phyloP scores from a whole-genome alignment of 1,139 yeast genomes.

The Suhomyces coccinellae region DNA sequence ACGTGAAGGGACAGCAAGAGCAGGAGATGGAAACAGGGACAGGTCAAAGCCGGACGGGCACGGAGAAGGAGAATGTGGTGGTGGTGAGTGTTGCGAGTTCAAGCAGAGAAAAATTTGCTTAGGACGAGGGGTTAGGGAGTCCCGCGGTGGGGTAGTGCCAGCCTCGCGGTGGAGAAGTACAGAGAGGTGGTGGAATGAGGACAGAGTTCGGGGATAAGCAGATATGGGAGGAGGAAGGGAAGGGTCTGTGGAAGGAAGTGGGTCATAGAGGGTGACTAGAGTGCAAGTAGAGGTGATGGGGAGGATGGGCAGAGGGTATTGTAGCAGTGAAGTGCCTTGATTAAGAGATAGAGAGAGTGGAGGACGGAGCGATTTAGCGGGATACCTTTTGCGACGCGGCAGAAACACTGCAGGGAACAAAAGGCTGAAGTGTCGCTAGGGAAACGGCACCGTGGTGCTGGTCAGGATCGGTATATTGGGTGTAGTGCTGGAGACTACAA shows the following conservation, averaged over 20 bases:
- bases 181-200: not conserved
- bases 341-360: not conserved
- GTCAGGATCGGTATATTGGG: too few species aligned
- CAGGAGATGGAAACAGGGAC: too few species aligned
- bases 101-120: slow-evolving; percentile 1
- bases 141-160: not conserved
- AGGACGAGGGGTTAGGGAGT: slow-evolving; percentile 1
- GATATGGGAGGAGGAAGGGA: not conserved
- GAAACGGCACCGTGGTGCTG: not conserved
- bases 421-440: not conserved
- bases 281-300: too few species aligned
- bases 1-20: too few species aligned
- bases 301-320: too few species aligned
- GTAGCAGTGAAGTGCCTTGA: too few species aligned
- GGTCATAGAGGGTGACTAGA: not conserved
- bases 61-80: not conserved
- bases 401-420: slow-evolving; percentile 1
- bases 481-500: too few species aligned
- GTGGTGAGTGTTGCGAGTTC: not conserved
- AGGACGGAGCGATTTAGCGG: not conserved
- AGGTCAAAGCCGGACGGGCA: too few species aligned
- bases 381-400: not conserved
- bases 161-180: too few species aligned
- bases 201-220: not conserved
- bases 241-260: not conserved